Evolutionary conservation across 139 green algal genomes (phyloP).

Genomic region (Spirogloea muscicola): DNA sequence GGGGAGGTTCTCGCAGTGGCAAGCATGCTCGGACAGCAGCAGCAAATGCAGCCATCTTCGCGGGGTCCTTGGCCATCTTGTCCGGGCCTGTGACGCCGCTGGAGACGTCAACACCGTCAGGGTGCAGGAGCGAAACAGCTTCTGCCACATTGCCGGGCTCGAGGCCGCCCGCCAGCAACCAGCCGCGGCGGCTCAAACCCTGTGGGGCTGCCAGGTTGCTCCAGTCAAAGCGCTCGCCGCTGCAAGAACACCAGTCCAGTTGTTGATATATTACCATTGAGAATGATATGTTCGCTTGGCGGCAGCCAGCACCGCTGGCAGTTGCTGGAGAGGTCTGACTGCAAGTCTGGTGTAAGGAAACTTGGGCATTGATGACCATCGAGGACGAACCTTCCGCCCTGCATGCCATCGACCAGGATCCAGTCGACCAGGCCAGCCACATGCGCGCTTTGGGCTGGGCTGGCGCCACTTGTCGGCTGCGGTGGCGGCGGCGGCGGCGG

Average conservation of each 20-base stretch:
- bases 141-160: conserved; percentile 51
- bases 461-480: neutral
- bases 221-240: conserved; percentile 45
- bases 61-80: conserved; percentile 47
- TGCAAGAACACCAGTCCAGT: conserved; percentile 13
- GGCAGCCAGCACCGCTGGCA: too few species aligned
- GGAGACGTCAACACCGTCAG: conserved; percentile 50
- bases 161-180: conserved; percentile 54
- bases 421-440: conserved; percentile 26
- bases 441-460: neutral
- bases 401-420: conserved; percentile 43
- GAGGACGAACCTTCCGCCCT: conserved; percentile 30
- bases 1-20: too few species aligned
- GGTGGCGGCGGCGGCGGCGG: conserved; percentile 14
- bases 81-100: conserved; percentile 48
- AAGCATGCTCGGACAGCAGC: too few species aligned
- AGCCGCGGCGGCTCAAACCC: conserved; percentile 32
- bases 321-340: too few species aligned
- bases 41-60: conserved; percentile 41
- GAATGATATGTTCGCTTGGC: too few species aligned
- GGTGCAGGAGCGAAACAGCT: conserved; percentile 8
- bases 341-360: too few species aligned
- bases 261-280: neutral
- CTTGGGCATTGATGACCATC: neutral
- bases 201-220: conserved; percentile 25